Percentiles rank a stretch among this genome's conserved stretches.
Conservation (phyloP, 805 yeast genomes). For the Saccharomycopsis sp. region DNA sequence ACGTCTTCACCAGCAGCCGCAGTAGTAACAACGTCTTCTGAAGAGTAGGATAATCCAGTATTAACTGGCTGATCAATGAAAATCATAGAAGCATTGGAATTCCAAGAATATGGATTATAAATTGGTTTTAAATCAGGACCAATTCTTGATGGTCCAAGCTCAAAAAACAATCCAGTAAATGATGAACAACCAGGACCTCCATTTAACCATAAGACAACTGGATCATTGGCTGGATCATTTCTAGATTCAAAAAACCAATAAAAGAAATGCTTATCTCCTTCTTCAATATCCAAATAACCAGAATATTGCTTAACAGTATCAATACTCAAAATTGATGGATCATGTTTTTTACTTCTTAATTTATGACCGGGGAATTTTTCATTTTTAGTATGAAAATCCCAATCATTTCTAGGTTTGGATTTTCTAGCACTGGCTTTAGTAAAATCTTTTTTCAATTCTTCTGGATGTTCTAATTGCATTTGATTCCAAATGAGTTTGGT, state of each 20-base stretch:
- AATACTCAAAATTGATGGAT: slow-evolving; percentile 62
- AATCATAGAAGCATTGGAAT: slow-evolving; percentile 78
- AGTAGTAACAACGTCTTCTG: slow-evolving; percentile 47
- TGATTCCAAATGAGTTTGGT: too few species aligned
- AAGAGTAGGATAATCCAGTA: slow-evolving; percentile 82
- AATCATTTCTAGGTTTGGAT: not conserved
- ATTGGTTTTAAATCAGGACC: slow-evolving; percentile 56
- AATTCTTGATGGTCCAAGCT: slow-evolving; percentile 80
- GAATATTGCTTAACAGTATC: slow-evolving; percentile 76
- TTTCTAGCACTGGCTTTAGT: not conserved
- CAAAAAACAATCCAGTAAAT: slow-evolving; percentile 80
- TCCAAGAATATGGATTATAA: slow-evolving; percentile 83
- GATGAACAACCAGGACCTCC: slow-evolving; percentile 98
- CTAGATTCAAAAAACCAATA: slow-evolving; percentile 93
- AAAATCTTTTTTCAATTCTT: too few species aligned
- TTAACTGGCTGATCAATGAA: slow-evolving; percentile 92
- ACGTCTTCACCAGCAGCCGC: slow-evolving; percentile 84
- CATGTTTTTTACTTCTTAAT: slow-evolving; percentile 47
- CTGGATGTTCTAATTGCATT: too few species aligned
- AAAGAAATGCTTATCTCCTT: slow-evolving; percentile 84
- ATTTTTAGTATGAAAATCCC: not conserved
- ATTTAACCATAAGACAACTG: slow-evolving; percentile 78
- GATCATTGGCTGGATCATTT: slow-evolving; percentile 78
- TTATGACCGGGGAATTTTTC: slow-evolving; percentile 29
- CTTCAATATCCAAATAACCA: slow-evolving; percentile 76